Percentiles rank a stretch among this genome's conserved stretches.
Evolutionary conservation across 192 early-diverging fungal genomes (phyloP).

Genomic region (Martensiomyces pterosporus): DNA sequence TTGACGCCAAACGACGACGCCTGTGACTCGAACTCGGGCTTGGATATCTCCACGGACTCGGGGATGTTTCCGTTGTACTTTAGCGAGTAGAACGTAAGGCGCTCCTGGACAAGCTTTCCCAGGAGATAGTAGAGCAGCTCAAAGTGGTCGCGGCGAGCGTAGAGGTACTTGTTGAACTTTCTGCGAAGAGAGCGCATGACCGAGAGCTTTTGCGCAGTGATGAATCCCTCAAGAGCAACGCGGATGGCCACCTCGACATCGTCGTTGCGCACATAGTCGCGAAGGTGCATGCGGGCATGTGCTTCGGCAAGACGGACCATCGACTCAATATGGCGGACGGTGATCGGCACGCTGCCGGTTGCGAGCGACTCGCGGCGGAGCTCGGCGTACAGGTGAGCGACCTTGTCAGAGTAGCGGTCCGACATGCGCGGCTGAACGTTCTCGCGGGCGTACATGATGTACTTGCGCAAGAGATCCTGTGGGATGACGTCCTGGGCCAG

Average conservation of each 20-base stretch:
- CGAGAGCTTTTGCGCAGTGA: conserved; percentile 88
- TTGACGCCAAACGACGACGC: conserved; percentile 56
- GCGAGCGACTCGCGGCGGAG: conserved; percentile 82
- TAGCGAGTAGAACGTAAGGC: conserved; percentile 69
- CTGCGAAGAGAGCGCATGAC: conserved; percentile 78
- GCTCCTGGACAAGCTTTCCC: conserved; percentile 69
- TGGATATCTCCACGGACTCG: conserved; percentile 52
- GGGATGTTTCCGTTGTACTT: conserved; percentile 55
- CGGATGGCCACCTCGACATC: conserved; percentile 93
- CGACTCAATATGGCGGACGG: conserved; percentile 82
- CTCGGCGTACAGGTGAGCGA: conserved; percentile 86
- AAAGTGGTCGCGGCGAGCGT: conserved; percentile 68
- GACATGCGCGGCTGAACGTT: conserved; percentile 72
- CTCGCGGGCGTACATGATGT: conserved; percentile 83
- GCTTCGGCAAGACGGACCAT: conserved; percentile 85
- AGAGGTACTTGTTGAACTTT: conserved; percentile 85
- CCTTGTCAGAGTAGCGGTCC: conserved; percentile 83
- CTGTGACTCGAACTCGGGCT: conserved; percentile 58
- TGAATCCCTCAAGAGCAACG: conserved; percentile 84
- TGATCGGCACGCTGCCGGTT: conserved; percentile 78
- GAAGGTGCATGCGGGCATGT: conserved; percentile 93
- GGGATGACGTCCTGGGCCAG: conserved; percentile 59
- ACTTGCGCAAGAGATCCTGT: conserved; percentile 79
- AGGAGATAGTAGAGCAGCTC: conserved; percentile 77
- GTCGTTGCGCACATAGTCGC: conserved; percentile 82